Evolutionary conservation across 2,329 filamentous ascomycete genomes (phyloP).

Genomic region (Fusarium setosum): DNA sequence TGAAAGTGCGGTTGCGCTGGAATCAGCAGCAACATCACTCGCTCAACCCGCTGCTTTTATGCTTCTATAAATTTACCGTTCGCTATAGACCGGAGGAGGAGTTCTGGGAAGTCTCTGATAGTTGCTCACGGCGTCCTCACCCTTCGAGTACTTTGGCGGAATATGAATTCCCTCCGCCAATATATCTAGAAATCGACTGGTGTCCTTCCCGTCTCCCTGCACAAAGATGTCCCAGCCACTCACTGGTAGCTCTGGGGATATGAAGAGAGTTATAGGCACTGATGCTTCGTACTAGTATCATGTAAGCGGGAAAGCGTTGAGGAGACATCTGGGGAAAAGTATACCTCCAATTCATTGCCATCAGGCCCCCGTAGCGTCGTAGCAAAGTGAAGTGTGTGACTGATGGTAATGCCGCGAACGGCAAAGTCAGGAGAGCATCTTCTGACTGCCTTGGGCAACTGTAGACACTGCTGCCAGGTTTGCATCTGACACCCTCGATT

Average conservation of each 20-base stretch:
- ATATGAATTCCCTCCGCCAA: constrained; percentile 6
- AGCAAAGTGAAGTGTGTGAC: constrained; percentile 1
- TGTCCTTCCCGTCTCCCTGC: background rate
- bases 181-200: background rate
- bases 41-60: background rate
- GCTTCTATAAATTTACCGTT: background rate
- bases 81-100: background rate
- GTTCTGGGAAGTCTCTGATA: background rate
- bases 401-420: background rate
- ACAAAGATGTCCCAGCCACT: constrained; percentile 7
- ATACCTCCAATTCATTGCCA: constrained; percentile 3
- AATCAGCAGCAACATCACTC: background rate
- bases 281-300: background rate
- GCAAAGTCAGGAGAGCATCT: constrained; percentile 4
- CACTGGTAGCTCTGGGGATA: constrained; percentile 10
- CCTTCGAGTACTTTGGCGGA: background rate
- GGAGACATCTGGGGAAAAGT: background rate
- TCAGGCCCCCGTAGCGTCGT: background rate
- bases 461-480: constrained; percentile 6
- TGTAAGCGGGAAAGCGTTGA: background rate
- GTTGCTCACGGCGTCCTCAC: background rate
- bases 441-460: background rate
- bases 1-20: background rate
- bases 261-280: background rate
- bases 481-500: background rate